Conservation (phyloP, 2,329 filamentous ascomycete species). For the Dothistroma septosporum region DNA sequence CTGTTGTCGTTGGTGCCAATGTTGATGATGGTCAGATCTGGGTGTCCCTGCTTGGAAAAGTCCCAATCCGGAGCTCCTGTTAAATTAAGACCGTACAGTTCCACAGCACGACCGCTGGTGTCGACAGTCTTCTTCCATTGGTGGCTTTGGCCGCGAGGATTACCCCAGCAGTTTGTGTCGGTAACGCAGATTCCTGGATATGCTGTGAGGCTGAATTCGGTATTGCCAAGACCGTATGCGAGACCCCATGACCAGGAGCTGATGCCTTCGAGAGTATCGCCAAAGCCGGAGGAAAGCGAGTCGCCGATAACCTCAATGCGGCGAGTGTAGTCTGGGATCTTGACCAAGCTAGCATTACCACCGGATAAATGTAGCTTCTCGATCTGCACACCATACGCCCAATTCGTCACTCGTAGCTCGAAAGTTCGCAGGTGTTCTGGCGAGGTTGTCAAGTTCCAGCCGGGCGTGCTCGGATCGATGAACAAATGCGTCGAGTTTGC, state of each 20-base stretch:
- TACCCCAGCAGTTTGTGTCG: conserved; percentile 55
- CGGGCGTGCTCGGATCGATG: conserved; percentile 45
- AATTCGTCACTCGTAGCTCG: conserved; percentile 59
- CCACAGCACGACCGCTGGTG: conserved; percentile 45
- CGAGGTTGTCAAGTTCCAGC: conserved; percentile 43
- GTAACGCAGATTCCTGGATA: conserved; percentile 57
- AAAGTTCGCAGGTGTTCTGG: conserved; percentile 47
- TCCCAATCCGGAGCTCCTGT: conserved; percentile 34
- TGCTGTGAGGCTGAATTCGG: conserved; percentile 56
- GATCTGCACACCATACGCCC: conserved; percentile 58
- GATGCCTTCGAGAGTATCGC: conserved; percentile 56
- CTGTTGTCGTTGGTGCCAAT: conserved; percentile 49
- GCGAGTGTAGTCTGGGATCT: conserved; percentile 36
- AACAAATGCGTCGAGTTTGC: conserved; percentile 55
- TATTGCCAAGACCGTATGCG: conserved; percentile 54
- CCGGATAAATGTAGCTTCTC: conserved; percentile 48
- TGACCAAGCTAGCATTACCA: conserved; percentile 43
- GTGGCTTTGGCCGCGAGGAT: conserved; percentile 40
- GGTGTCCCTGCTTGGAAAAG: conserved; percentile 29
- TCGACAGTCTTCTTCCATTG: conserved; percentile 59
- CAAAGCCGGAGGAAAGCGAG: conserved; percentile 53
- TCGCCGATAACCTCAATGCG: conserved; percentile 46
- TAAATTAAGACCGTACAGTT: conserved; percentile 38
- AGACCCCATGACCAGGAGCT: conserved; percentile 55
- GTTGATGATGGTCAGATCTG: conserved; percentile 41